These are phyloP conservation scores for Crotalaria pallida DNA, from an alignment of 306 rosid genomes.

Conservation along the genomic window DNA sequence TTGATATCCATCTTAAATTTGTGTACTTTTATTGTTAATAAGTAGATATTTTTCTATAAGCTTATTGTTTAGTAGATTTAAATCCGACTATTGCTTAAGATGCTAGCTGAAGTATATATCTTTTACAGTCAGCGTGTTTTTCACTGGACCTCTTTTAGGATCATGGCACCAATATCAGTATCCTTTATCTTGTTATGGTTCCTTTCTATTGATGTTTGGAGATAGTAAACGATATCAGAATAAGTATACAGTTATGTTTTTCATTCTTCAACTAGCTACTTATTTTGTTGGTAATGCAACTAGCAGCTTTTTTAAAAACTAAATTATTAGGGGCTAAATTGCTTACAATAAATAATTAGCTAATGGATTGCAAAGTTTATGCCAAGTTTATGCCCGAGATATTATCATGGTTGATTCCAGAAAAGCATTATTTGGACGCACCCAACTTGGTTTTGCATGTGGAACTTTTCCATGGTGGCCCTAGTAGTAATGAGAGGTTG, in stretches of 20 bases:
- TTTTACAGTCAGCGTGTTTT: neutral
- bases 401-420: conserved; percentile 30
- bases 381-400: conserved; percentile 1
- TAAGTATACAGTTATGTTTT: neutral
- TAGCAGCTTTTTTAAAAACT: conserved; percentile 28
- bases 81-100: neutral
- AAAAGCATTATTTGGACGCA: conserved; percentile 12
- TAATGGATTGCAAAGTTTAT: conserved; percentile 17
- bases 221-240: neutral
- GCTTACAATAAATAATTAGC: conserved; percentile 14
- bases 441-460: conserved; percentile 33
- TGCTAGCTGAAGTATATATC: neutral
- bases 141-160: neutral
- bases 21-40: neutral
- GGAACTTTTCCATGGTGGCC: neutral
- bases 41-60: no score
- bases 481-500: neutral
- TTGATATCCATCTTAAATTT: neutral
- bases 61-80: no score
- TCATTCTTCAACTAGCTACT: conserved; percentile 42
- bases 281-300: no score
- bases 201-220: neutral
- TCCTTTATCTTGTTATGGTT: neutral
- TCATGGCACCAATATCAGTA: neutral
- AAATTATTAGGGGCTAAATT: conserved; percentile 20